phyloP scores from a whole-genome alignment of 2,329 filamentous ascomycete species.

The Aspergillus sp. region DNA sequence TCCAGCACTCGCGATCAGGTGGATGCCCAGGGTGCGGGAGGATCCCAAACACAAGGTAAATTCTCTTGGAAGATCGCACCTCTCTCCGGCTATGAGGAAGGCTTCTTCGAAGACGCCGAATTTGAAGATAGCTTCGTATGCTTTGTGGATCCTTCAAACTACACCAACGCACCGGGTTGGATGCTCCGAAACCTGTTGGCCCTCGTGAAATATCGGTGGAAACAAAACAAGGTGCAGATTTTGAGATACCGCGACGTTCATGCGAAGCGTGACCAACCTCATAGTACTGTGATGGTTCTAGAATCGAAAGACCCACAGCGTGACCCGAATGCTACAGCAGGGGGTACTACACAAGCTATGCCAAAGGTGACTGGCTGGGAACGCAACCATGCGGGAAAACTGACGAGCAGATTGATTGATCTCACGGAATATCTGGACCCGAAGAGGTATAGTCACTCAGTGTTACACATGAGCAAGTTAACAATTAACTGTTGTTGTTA shows the following conservation, averaged over 20 bases:
- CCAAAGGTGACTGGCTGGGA: constrained; percentile 97
- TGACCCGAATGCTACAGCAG: constrained; percentile 29
- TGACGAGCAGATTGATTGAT: constrained; percentile 75
- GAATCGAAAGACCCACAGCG: constrained; percentile 31
- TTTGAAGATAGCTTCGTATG: constrained; percentile 77
- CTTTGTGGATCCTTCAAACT: constrained; percentile 92
- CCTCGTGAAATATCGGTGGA: constrained; percentile 78
- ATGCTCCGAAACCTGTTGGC: constrained; percentile 86
- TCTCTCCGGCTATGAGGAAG: constrained; percentile 75
- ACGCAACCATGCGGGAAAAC: constrained; percentile 73
- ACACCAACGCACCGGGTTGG: constrained; percentile 84
- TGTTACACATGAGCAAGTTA: not conserved
- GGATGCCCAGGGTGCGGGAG: not conserved
- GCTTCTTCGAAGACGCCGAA: constrained; percentile 75
- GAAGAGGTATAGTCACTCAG: constrained; percentile 45
- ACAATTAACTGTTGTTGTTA: not conserved
- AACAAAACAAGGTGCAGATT: constrained; percentile 73
- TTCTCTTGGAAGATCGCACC: constrained; percentile 70
- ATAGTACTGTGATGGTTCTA: constrained; percentile 74
- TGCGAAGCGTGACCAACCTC: constrained; percentile 71
- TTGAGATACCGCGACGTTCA: constrained; percentile 88
- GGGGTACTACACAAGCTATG: constrained; percentile 46
- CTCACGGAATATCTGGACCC: constrained; percentile 94
- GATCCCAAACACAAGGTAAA: not conserved
- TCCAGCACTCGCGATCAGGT: not conserved